Evolutionary conservation across 1,139 yeast genomes (phyloP).

Genomic region (Scheffersomyces lignicola): DNA sequence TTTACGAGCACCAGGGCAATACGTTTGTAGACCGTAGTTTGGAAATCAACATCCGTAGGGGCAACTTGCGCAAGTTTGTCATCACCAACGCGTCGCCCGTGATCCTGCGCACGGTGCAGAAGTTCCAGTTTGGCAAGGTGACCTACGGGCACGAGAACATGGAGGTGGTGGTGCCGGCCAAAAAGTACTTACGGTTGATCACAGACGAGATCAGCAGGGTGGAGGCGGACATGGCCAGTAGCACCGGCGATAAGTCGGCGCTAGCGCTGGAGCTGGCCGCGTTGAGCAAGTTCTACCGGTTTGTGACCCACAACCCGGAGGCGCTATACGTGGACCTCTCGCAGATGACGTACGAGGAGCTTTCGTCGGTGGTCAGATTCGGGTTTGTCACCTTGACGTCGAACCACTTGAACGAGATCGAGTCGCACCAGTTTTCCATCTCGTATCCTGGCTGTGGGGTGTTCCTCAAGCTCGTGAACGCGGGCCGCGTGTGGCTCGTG

Average conservation of each 20-base stretch:
- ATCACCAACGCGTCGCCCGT: conserved; percentile 49
- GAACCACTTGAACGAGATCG: conserved; percentile 50
- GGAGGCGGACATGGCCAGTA: conserved; percentile 3
- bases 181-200: conserved; percentile 23
- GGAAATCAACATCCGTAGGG: conserved; percentile 35
- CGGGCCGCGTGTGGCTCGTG: conserved; percentile 52
- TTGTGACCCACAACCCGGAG: conserved; percentile 27
- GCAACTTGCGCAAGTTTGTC: conserved; percentile 36
- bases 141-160: conserved; percentile 49
- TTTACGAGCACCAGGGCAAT: conserved; percentile 40
- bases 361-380: conserved; percentile 38
- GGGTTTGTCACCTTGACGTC: conserved; percentile 59
- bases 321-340: conserved; percentile 27
- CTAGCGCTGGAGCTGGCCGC: conserved; percentile 10
- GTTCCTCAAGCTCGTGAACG: conserved; percentile 46
- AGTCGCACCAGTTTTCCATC: conserved; percentile 43
- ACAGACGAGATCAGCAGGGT: conserved; percentile 10
- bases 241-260: conserved; percentile 2
- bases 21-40: conserved; percentile 46
- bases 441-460: conserved; percentile 67
- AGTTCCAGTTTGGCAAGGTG: conserved; percentile 33
- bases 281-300: conserved; percentile 24
- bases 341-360: conserved; percentile 26
- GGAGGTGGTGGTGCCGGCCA: conserved; percentile 34
- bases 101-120: conserved; percentile 37